A percentile compares a stretch with the other conserved stretches of the same genome.
Evolutionary conservation across 495 filamentous ascomycete genomes (phyloP).

Genomic region (Penicillium steckii): DNA sequence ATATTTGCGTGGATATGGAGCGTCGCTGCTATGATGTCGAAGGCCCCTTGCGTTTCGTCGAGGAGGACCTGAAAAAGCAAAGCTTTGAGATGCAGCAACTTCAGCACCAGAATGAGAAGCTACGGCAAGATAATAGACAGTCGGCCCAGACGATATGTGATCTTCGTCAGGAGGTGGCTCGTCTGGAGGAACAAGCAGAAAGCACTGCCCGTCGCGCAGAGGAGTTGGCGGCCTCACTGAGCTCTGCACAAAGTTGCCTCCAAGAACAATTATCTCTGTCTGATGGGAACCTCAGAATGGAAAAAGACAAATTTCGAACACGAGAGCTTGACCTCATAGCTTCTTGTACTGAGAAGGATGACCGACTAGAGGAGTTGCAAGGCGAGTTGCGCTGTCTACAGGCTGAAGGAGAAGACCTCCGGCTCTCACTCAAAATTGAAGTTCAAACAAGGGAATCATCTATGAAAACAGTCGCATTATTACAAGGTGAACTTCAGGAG

Average conservation of each 20-base stretch:
- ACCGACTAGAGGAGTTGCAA: slow-evolving; percentile 40
- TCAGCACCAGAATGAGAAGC: slow-evolving; percentile 24
- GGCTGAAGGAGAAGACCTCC: slow-evolving; percentile 19
- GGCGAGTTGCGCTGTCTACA: slow-evolving; percentile 18
- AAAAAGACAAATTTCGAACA: slow-evolving; percentile 33
- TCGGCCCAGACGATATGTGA: slow-evolving; percentile 18
- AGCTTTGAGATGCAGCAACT: slow-evolving; percentile 25
- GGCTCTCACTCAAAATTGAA: slow-evolving; percentile 12
- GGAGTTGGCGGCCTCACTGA: slow-evolving; percentile 28
- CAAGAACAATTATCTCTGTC: slow-evolving; percentile 23
- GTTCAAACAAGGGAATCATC: slow-evolving; percentile 18
- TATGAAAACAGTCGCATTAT: slow-evolving; percentile 7
- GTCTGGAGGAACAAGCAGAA: slow-evolving; percentile 30
- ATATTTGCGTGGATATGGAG: slow-evolving; percentile 56
- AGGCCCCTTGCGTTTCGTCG: slow-evolving; percentile 44
- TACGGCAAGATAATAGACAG: slow-evolving; percentile 26
- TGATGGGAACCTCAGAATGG: slow-evolving; percentile 18
- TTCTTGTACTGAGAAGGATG: slow-evolving; percentile 45
- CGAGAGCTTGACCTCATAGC: slow-evolving; percentile 45
- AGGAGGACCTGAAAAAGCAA: slow-evolving; percentile 41
- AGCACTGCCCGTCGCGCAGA: slow-evolving; percentile 21
- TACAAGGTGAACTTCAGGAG: slow-evolving; percentile 20
- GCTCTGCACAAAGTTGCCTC: slow-evolving; percentile 25
- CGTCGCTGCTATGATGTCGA: slow-evolving; percentile 50
- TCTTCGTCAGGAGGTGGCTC: slow-evolving; percentile 29